phyloP scores from a whole-genome alignment of 306 rosid genomes.

The Myrica gale region DNA sequence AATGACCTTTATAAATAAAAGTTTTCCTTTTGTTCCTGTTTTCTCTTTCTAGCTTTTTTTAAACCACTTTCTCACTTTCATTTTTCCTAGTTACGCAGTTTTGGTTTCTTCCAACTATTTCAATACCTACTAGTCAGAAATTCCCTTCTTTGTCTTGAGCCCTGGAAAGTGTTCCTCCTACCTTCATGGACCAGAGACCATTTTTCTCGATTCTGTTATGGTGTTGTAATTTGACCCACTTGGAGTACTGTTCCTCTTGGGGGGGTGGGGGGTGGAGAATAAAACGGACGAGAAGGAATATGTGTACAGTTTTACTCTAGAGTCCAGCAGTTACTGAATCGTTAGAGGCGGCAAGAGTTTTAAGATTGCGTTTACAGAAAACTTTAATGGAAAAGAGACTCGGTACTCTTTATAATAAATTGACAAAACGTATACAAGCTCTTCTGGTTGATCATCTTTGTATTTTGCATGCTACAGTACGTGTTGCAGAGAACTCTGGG shows the following conservation, averaged over 20 bases:
- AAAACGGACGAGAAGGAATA: too few species aligned
- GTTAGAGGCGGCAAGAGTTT: too few species aligned
- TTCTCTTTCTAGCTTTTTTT: constrained; percentile 63
- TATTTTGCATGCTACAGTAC: constrained; percentile 12
- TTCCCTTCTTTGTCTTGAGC: background rate
- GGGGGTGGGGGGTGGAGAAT: too few species aligned
- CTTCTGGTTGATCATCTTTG: background rate
- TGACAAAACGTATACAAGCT: too few species aligned
- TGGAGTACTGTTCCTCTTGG: too few species aligned
- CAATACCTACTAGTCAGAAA: constrained; percentile 28
- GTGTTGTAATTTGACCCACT: too few species aligned
- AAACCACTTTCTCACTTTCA: constrained; percentile 41
- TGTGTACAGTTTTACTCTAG: too few species aligned
- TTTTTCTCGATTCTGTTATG: too few species aligned
- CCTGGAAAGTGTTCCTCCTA: background rate
- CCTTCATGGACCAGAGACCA: background rate
- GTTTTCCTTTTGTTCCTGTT: constrained; percentile 44
- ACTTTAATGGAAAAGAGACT: background rate
- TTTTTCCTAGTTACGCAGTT: constrained; percentile 28
- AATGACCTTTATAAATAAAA: constrained; percentile 9
- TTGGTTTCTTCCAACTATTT: constrained; percentile 39
- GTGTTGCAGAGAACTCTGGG: constrained; percentile 41
- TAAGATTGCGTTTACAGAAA: too few species aligned
- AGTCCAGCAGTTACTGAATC: too few species aligned
- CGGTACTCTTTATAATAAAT: background rate